Conservation (phyloP, 108 stramenopile species). For the Epithemia pelagica region DNA sequence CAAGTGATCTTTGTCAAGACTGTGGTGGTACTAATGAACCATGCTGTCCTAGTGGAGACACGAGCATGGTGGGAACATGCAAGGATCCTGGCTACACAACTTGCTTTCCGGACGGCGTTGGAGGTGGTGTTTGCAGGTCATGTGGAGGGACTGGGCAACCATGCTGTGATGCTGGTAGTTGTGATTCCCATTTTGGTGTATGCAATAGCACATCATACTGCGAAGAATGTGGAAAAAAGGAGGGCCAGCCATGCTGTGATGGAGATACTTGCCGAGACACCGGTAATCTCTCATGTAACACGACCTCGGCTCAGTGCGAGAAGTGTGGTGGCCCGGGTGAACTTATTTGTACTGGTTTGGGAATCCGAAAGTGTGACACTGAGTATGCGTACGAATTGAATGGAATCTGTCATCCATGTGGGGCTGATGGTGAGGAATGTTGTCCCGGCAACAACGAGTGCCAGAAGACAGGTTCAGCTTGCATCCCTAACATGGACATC, state of each 20-base stretch:
- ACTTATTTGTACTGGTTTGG: background rate
- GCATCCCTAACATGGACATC: background rate
- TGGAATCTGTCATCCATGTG: background rate
- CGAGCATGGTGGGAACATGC: background rate
- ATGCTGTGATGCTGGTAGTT: background rate
- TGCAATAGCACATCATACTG: background rate
- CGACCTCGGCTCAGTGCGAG: background rate
- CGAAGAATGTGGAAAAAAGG: background rate
- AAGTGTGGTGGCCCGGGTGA: background rate
- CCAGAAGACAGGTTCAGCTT: background rate
- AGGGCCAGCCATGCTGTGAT: background rate
- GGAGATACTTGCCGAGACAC: background rate
- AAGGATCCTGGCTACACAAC: background rate
- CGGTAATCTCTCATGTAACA: background rate
- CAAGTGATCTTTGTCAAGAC: background rate
- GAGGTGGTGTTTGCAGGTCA: background rate
- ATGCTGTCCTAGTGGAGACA: background rate
- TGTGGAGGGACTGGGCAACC: background rate
- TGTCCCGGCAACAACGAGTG: background rate
- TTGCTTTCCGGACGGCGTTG: background rate
- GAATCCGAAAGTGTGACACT: background rate
- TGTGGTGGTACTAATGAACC: background rate
- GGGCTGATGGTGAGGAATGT: background rate
- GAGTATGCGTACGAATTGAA: background rate
- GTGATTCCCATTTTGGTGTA: background rate